Conservation (phyloP, 768 basidiomycete species). For the Sarcodon aspratus region DNA sequence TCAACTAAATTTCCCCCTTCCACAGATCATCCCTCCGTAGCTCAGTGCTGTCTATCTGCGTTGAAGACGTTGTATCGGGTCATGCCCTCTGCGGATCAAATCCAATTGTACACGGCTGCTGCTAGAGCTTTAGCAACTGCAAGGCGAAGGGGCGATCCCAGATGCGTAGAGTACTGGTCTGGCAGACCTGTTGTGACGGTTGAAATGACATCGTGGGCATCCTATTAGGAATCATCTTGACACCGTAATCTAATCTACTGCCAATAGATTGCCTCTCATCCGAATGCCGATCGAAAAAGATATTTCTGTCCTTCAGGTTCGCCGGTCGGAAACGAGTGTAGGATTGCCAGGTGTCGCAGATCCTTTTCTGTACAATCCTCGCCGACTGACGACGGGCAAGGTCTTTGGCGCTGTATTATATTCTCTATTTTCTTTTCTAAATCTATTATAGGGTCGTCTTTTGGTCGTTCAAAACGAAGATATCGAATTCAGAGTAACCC, state of each 20-base stretch:
- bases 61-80: slow-evolving; percentile 62
- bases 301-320: slow-evolving; percentile 36
- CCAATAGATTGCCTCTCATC: slow-evolving; percentile 51
- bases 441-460: slow-evolving; percentile 33
- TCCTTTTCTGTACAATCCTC: slow-evolving; percentile 89
- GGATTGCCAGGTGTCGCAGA: slow-evolving; percentile 49
- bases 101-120: slow-evolving; percentile 63
- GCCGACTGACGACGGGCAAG: slow-evolving; percentile 46
- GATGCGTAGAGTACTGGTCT: slow-evolving; percentile 79
- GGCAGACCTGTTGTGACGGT: slow-evolving; percentile 71
- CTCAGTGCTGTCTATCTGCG: slow-evolving; percentile 84
- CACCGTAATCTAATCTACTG: slow-evolving; percentile 3
- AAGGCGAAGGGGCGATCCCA: slow-evolving; percentile 63
- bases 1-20: neutral
- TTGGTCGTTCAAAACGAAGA: slow-evolving; percentile 75
- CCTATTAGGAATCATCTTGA: slow-evolving; percentile 3
- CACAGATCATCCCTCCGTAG: slow-evolving; percentile 76
- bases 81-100: slow-evolving; percentile 69
- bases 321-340: slow-evolving; percentile 18
- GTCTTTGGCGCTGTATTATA: slow-evolving; percentile 20
- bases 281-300: slow-evolving; percentile 70
- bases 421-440: slow-evolving; percentile 1
- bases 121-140: slow-evolving; percentile 64
- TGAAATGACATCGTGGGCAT: slow-evolving; percentile 60
- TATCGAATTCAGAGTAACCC: slow-evolving; percentile 69